These are phyloP conservation scores for Quercus ilex DNA, from an alignment of 306 rosid genomes.

Conservation along the genomic window DNA sequence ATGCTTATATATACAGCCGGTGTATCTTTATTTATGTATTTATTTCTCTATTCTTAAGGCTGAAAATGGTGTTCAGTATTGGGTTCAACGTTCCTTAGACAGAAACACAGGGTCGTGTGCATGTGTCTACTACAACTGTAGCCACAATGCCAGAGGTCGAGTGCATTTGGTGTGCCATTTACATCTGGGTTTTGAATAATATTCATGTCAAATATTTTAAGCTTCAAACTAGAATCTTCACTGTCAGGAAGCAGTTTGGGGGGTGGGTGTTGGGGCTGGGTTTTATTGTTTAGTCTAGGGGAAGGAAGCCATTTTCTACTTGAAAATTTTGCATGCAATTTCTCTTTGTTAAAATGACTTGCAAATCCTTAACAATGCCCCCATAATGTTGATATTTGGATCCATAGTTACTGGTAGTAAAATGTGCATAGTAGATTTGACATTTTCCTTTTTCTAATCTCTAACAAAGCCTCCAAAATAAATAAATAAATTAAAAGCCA, in stretches of 20 bases:
- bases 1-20: too few relatives aligned
- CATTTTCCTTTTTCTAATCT: too few relatives aligned
- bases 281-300: slow-evolving; percentile 9
- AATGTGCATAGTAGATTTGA: too few relatives aligned
- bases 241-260: neutral
- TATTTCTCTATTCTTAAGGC: slow-evolving; percentile 49
- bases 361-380: neutral
- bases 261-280: neutral
- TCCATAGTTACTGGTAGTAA: neutral
- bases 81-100: slow-evolving; percentile 98
- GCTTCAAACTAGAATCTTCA: neutral
- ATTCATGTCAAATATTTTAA: neutral
- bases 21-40: neutral
- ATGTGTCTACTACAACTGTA: slow-evolving; percentile 96
- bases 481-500: too few relatives aligned
- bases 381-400: neutral
- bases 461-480: too few relatives aligned
- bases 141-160: slow-evolving; percentile 98
- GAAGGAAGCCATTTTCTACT: slow-evolving; percentile 12
- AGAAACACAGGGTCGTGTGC: slow-evolving; percentile 93
- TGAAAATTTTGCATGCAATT: neutral
- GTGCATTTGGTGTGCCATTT: slow-evolving; percentile 5
- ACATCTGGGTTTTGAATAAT: neutral
- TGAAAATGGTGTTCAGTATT: slow-evolving; percentile 81
- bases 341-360: neutral